Evolutionary conservation across 306 rosid species (phyloP).

Genomic region (Medicago lupulina): DNA sequence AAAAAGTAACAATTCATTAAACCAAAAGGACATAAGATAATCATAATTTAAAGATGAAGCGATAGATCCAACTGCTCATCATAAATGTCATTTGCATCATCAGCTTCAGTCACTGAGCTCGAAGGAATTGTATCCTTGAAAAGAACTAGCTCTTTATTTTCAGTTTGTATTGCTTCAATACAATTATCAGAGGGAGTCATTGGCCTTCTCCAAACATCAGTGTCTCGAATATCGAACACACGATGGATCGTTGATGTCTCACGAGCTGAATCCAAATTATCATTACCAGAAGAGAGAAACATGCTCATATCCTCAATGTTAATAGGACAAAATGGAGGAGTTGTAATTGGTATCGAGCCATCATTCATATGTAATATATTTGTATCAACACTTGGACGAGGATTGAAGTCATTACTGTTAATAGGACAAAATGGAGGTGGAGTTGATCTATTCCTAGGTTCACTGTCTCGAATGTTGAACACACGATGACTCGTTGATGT

Average conservation of each 20-base stretch:
- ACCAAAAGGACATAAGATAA: background rate
- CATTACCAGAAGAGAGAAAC: background rate
- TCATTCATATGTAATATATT: background rate
- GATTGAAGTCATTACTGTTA: background rate
- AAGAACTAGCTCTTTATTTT: slow-evolving; percentile 35
- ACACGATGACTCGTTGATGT: slow-evolving; percentile 29
- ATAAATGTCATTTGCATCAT: background rate
- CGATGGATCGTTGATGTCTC: slow-evolving; percentile 30
- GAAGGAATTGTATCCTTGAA: slow-evolving; percentile 36
- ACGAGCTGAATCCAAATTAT: background rate
- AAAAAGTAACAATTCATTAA: background rate
- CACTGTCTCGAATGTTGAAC: slow-evolving; percentile 1
- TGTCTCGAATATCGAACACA: too few relatives aligned
- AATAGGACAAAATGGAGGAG: background rate
- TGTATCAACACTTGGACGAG: slow-evolving; percentile 8
- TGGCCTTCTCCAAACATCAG: slow-evolving; percentile 23
- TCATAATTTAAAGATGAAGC: slow-evolving; percentile 45
- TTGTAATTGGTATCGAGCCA: background rate
- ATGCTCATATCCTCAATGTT: background rate
- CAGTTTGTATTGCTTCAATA: background rate
- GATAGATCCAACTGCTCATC: slow-evolving; percentile 44
- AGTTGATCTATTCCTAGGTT: too few relatives aligned
- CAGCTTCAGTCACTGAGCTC: background rate
- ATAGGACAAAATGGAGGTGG: too few relatives aligned
- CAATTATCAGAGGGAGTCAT: background rate